Percentiles rank a stretch among this genome's conserved stretches.
These are phyloP conservation scores for Mediolabrus comicus DNA, from an alignment of 108 stramenopile genomes.

Conservation along the genomic window DNA sequence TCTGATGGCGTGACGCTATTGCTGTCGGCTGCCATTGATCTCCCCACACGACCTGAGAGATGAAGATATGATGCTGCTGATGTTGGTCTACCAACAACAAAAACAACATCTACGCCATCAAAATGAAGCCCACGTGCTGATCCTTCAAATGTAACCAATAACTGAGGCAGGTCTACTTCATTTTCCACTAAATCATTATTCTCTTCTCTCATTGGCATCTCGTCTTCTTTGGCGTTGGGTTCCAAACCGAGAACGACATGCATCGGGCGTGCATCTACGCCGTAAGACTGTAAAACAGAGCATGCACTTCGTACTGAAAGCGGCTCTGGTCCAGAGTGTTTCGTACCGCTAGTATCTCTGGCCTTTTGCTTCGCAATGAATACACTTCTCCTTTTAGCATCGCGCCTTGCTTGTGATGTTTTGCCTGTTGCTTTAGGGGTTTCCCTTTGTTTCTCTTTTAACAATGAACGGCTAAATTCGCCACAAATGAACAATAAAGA, in stretches of 20 bases:
- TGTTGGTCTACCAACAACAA: slow-evolving; percentile 53
- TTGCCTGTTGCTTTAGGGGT: slow-evolving; percentile 21
- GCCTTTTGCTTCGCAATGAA: slow-evolving; percentile 22
- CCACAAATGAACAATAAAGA: slow-evolving; percentile 62
- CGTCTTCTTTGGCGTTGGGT: slow-evolving; percentile 35
- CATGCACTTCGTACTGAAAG: slow-evolving; percentile 55
- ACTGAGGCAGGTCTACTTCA: slow-evolving; percentile 37
- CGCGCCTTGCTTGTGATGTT: slow-evolving; percentile 32
- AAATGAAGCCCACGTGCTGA: slow-evolving; percentile 76
- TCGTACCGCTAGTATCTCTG: slow-evolving; percentile 1
- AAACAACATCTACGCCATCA: slow-evolving; percentile 63
- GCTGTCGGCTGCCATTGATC: slow-evolving; percentile 29
- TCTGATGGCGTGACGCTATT: neutral
- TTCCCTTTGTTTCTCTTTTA: slow-evolving; percentile 38
- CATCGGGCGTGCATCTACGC: slow-evolving; percentile 54
- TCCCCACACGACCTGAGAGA: slow-evolving; percentile 73
- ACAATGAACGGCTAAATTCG: slow-evolving; percentile 50
- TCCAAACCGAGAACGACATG: slow-evolving; percentile 60
- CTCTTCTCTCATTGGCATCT: slow-evolving; percentile 7
- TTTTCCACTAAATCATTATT: slow-evolving; percentile 10
- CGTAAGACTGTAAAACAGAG: slow-evolving; percentile 37
- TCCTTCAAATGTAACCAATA: slow-evolving; percentile 72
- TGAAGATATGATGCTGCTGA: slow-evolving; percentile 75
- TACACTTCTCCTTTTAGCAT: slow-evolving; percentile 18
- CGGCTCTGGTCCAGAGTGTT: slow-evolving; percentile 21